Evolutionary conservation across 192 early-diverging fungal species (phyloP), one percentile per base, ranked within the genome.

Genomic region (Pilobolus umbonatus): DNA sequence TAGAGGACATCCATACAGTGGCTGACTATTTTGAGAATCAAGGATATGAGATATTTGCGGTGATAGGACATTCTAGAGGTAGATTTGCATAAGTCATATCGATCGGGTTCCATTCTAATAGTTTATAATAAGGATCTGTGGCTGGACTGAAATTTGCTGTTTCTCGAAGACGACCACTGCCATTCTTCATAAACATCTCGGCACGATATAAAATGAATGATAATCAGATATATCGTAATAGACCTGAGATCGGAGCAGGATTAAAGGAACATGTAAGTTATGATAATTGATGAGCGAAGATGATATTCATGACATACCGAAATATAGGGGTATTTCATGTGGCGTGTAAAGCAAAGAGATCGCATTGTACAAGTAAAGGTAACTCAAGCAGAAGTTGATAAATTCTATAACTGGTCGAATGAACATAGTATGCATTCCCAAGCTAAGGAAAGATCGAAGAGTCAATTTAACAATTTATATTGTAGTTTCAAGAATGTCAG

Each of bases 401-500:
- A 48, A 26, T 62, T 65, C 7, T 14, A 11, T 19, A 44, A 61
- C n/a, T 72, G 61, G 50, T 65, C 66, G 38, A 67, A 66, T 31
- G 38, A 39, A 11, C 48, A 61, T 53, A 64, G 61, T 69, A 59
- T 24, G n/a, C n/a, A n/a, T n/a, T n/a, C n/a, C n/a, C n/a, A n/a
- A n/a, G n/a, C n/a, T n/a, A n/a, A n/a, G n/a, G n/a, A 40, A 7
- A 7, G 11, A 40, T 15, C 3, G 11, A 40, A 7, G n/a, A 40
- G n/a, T 2, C 3, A 40, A 40, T 15, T 42, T 42, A 42, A 42
- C 19, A 7, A 42, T 42, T 8, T 42, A 42, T 42, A 42, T 42
- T 7, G 55, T 22, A 79, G 80, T 78, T 1, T 32, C 62, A 24
- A 58, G 77, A 35, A 72, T 83, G 43, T 75, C 81, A 3, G 45